phyloP scores from a whole-genome alignment of 2,329 filamentous ascomycete genomes.

The Dothideomycetes sp. region DNA sequence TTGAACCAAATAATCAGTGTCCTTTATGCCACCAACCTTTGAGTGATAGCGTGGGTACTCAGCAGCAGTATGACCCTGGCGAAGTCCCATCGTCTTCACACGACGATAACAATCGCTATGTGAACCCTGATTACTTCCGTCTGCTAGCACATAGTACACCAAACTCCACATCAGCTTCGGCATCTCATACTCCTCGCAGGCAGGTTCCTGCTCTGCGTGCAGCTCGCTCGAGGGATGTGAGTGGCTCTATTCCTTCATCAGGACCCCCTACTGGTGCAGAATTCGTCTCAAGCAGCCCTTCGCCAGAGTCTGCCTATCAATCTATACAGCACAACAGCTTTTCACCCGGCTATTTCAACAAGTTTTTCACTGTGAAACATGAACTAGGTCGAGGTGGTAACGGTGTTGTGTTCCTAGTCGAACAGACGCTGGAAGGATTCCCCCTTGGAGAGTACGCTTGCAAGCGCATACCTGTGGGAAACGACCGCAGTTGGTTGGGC shows the following conservation, averaged over 20 bases:
- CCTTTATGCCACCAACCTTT: constrained; percentile 81
- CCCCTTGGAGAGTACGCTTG: constrained; percentile 86
- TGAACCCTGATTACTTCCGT: constrained; percentile 89
- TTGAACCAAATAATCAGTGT: no score
- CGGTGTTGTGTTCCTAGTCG: constrained; percentile 87
- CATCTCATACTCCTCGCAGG: constrained; percentile 43
- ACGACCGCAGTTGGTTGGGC: constrained; percentile 90
- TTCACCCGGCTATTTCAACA: constrained; percentile 83
- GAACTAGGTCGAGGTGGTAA: constrained; percentile 86
- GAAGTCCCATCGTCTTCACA: constrained; percentile 25
- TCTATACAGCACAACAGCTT: constrained; percentile 82
- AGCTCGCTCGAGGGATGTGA: constrained; percentile 25
- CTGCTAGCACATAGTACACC: constrained; percentile 63
- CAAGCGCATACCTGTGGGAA: constrained; percentile 87
- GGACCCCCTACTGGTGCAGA: constrained; percentile 41
- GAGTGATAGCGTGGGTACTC: constrained; percentile 37
- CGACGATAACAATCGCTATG: constrained; percentile 54
- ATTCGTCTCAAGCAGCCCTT: constrained; percentile 38
- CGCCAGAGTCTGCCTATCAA: constrained; percentile 36
- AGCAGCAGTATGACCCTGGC: constrained; percentile 15
- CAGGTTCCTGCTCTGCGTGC: constrained; percentile 24
- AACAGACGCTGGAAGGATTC: constrained; percentile 84
- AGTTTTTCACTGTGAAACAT: constrained; percentile 83
- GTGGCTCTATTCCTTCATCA: constrained; percentile 16
- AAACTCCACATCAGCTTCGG: constrained; percentile 39